Percentiles rank a stretch among this genome's conserved stretches.
Evolutionary conservation across 768 basidiomycete genomes (phyloP).

Genomic region (Naganishia randhawae): DNA sequence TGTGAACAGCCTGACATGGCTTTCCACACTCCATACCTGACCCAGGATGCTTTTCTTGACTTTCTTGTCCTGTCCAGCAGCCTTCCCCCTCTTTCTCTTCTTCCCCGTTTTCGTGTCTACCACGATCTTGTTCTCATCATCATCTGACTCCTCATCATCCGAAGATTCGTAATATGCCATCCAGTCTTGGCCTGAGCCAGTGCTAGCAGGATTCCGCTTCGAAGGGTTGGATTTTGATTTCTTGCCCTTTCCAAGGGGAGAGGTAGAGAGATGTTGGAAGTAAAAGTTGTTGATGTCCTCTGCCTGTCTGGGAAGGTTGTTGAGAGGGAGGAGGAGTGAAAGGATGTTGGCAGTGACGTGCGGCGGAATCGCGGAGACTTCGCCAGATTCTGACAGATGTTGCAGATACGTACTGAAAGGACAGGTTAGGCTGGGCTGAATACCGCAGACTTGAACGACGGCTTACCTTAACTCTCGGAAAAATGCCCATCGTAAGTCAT

Average conservation of each 20-base stretch:
- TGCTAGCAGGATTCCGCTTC: conserved; percentile 24
- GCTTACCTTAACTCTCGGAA: conserved; percentile 48
- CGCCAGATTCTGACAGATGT: conserved; percentile 2
- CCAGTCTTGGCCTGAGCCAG: conserved; percentile 35
- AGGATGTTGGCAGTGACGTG: conserved; percentile 29
- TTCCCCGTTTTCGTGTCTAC: conserved; percentile 23
- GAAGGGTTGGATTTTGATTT: conserved; percentile 17
- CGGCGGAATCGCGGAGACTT: not conserved
- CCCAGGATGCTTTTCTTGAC: conserved; percentile 30
- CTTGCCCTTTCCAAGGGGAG: conserved; percentile 29
- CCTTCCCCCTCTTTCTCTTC: conserved; percentile 27
- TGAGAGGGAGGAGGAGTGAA: conserved; percentile 40
- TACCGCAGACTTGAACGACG: not conserved
- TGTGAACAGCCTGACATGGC: conserved; percentile 31
- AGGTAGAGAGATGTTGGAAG: conserved; percentile 36
- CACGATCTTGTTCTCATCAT: conserved; percentile 27
- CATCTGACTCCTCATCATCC: conserved; percentile 27
- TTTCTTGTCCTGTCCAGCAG: conserved; percentile 3
- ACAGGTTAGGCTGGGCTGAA: not conserved
- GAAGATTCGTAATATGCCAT: conserved; percentile 47
- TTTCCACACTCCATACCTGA: conserved; percentile 30
- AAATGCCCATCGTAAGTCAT: conserved; percentile 49
- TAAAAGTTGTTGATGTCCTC: conserved; percentile 49
- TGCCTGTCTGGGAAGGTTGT: conserved; percentile 42
- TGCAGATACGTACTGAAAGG: conserved; percentile 6